phyloP scores from a whole-genome alignment of 129 eudicot genomes.

The Tanacetum coccineum region DNA sequence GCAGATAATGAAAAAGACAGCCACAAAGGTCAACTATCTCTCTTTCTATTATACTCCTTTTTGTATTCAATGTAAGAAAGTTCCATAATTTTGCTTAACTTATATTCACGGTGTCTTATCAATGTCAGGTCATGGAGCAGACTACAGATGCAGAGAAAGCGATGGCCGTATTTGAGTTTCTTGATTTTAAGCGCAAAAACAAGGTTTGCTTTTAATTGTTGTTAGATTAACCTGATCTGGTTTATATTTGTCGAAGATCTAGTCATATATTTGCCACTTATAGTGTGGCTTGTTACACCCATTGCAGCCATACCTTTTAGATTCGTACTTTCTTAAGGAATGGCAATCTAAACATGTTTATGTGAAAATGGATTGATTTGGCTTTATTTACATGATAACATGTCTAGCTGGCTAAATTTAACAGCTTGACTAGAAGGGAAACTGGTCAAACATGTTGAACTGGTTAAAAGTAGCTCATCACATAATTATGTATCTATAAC shows the following conservation, averaged over 20 bases:
- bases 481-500: not conserved
- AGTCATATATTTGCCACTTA: not conserved
- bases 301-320: not conserved
- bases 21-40: conserved; percentile 65
- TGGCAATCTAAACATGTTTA: not conserved
- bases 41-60: not conserved
- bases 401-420: not conserved
- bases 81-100: no score
- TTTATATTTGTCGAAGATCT: not conserved
- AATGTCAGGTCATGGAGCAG: conserved; percentile 86
- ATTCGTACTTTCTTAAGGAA: not conserved
- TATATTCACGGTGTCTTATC: not conserved
- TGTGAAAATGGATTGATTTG: not conserved
- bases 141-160: conserved; percentile 77
- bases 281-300: not conserved
- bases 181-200: conserved; percentile 94
- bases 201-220: conserved; percentile 43
- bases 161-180: conserved; percentile 88
- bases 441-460: not conserved
- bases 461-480: not conserved
- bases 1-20: conserved; percentile 95
- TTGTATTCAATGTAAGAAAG: no score
- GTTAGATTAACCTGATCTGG: conserved; percentile 1
- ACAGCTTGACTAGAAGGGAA: not conserved
- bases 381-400: not conserved